phyloP scores from a whole-genome alignment of 202 grass and related monocot genomes.

The Panicum hallii region DNA sequence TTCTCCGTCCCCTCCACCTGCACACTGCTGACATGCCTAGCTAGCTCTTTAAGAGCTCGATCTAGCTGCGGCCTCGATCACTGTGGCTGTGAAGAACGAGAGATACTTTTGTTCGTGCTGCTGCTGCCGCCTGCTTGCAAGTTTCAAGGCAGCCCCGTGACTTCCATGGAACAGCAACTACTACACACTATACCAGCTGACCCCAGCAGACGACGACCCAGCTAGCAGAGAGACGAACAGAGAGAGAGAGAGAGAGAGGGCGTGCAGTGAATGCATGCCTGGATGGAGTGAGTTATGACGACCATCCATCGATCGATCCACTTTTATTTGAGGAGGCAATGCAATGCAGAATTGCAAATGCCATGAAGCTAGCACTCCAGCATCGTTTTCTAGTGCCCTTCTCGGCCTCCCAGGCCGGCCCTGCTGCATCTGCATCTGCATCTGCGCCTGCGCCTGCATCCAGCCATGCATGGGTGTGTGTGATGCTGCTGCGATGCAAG shows the following conservation, averaged over 20 bases:
- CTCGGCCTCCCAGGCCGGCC: not conserved
- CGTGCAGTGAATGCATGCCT: not conserved
- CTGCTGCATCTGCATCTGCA: slow-evolving; percentile 14
- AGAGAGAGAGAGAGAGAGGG: not conserved
- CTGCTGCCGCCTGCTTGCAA: slow-evolving; percentile 42
- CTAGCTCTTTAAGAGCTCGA: not conserved
- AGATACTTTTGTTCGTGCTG: slow-evolving; percentile 54
- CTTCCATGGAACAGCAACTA: slow-evolving; percentile 51
- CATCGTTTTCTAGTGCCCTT: slow-evolving; percentile 58
- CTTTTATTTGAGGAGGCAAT: slow-evolving; percentile 50
- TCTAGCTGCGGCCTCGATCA: not conserved
- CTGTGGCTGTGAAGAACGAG: slow-evolving; percentile 45
- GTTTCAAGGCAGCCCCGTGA: slow-evolving; percentile 72
- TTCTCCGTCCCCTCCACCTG: slow-evolving; percentile 19
- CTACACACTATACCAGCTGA: not conserved
- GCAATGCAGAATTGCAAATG: not conserved
- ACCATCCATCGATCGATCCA: slow-evolving; percentile 43
- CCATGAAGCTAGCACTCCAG: not conserved
- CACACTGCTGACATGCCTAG: not conserved
- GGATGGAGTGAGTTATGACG: slow-evolving; percentile 32
- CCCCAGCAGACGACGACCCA: not conserved
- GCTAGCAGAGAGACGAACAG: too few species aligned
- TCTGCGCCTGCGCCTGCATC: slow-evolving; percentile 6
- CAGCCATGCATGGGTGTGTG: slow-evolving; percentile 28
- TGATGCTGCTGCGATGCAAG: slow-evolving; percentile 31